These are phyloP conservation scores for Mycosphaerella sp. DNA, from an alignment of 2,329 filamentous ascomycete species.

Conservation along the genomic window DNA sequence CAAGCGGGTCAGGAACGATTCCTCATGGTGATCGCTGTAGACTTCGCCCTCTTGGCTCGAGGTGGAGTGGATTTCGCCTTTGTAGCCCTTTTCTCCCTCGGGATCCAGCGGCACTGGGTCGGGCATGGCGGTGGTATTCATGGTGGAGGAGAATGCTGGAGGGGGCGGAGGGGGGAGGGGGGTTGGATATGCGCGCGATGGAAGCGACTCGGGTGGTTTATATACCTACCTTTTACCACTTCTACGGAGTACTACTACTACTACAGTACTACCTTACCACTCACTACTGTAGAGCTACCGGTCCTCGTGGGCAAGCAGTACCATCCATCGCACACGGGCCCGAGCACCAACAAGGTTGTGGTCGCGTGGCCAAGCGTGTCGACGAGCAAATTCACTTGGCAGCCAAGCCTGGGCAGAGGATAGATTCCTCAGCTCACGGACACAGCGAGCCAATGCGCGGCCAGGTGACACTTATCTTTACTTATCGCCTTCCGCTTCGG, in stretches of 20 bases:
- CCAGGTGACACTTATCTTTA: conserved; percentile 13
- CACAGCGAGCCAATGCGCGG: conserved; percentile 16
- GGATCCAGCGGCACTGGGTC: conserved; percentile 9
- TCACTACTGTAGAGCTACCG: too few species aligned
- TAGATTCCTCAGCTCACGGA: background rate
- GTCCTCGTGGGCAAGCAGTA: conserved; percentile 9
- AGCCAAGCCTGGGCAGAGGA: conserved; percentile 12
- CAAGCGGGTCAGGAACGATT: conserved; percentile 26
- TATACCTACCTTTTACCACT: too few species aligned
- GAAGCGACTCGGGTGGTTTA: too few species aligned
- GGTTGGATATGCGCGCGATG: background rate
- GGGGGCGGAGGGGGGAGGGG: background rate
- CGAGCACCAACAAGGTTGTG: conserved; percentile 5
- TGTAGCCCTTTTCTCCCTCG: conserved; percentile 16
- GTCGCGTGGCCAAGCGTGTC: conserved; percentile 11
- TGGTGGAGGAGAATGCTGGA: conserved; percentile 1
- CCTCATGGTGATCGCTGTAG: conserved; percentile 12
- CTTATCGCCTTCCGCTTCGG: conserved; percentile 19
- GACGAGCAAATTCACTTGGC: conserved; percentile 10
- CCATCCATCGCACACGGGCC: conserved; percentile 11
- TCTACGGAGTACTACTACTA: background rate
- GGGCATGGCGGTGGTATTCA: conserved; percentile 11
- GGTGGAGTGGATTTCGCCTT: conserved; percentile 10
- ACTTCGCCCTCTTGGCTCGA: conserved; percentile 20
- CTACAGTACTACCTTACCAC: too few species aligned